Percentiles rank a stretch among this genome's conserved stretches.
Conservation (phyloP, 768 basidiomycete genomes). For the Chiua virens region DNA sequence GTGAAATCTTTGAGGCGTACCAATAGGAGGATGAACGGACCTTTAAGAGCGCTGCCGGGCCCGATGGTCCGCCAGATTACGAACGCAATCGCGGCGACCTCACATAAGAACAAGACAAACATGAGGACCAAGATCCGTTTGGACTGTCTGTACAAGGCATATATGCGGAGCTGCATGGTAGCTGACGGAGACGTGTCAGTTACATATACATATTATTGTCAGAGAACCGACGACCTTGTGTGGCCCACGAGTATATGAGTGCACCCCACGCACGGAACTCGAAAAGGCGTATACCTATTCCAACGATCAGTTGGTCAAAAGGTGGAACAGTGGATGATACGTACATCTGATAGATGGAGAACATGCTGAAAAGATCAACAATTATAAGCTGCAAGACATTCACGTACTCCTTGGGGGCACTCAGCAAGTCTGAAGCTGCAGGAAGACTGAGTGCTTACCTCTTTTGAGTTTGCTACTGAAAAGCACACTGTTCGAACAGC, state of each 20-base stretch:
- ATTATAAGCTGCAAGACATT: not conserved
- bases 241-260: constrained; percentile 31
- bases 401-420: constrained; percentile 23
- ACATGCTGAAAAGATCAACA: not conserved
- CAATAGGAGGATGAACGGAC: constrained; percentile 4
- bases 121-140: constrained; percentile 18
- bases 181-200: constrained; percentile 17
- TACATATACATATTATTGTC: not conserved
- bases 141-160: constrained; percentile 33
- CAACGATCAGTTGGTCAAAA: not conserved
- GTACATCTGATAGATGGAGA: constrained; percentile 20
- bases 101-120: constrained; percentile 19
- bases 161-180: constrained; percentile 35
- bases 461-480: constrained; percentile 12
- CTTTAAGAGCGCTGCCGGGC: constrained; percentile 19
- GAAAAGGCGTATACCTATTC: constrained; percentile 27
- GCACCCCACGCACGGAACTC: constrained; percentile 34
- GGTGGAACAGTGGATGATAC: not conserved
- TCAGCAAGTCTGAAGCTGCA: constrained; percentile 1
- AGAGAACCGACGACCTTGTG: constrained; percentile 23
- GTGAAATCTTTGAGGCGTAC: not conserved
- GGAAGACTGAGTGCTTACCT: constrained; percentile 8
- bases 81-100: constrained; percentile 22
- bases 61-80: constrained; percentile 30
- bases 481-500: constrained; percentile 20